These are phyloP conservation scores for Tricharina praecox DNA, from an alignment of 495 filamentous ascomycete genomes.

Conservation along the genomic window DNA sequence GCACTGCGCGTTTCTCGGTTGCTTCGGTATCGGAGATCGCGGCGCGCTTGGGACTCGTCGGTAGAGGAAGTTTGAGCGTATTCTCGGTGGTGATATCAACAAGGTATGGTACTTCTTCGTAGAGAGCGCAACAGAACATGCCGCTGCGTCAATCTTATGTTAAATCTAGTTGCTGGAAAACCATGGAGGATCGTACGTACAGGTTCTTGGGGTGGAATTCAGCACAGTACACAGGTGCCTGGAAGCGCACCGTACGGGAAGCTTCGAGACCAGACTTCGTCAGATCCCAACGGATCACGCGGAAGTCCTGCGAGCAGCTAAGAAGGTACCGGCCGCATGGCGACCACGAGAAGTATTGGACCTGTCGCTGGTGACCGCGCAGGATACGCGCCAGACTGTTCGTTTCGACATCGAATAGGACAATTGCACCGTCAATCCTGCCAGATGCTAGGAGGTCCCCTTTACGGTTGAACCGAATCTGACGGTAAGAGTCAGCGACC, in stretches of 20 bases:
- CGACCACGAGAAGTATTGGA: constrained; percentile 89
- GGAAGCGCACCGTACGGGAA: constrained; percentile 56
- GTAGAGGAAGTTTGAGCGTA: constrained; percentile 56
- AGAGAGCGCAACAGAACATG: constrained; percentile 63
- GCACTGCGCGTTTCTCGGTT: constrained; percentile 66
- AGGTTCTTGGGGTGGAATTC: constrained; percentile 85
- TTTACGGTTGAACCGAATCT: constrained; percentile 75
- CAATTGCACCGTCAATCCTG: constrained; percentile 77
- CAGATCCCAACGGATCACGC: constrained; percentile 86
- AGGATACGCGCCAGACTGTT: constrained; percentile 88
- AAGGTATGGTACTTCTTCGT: constrained; percentile 77
- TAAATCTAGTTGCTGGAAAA: constrained; percentile 3
- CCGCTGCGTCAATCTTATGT: constrained; percentile 11
- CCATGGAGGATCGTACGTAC: constrained; percentile 30
- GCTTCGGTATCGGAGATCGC: constrained; percentile 45
- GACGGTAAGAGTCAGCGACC: constrained; percentile 47
- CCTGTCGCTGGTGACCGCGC: constrained; percentile 74
- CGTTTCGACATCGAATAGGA: constrained; percentile 93
- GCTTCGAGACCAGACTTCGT: constrained; percentile 35
- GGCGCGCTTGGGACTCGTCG: constrained; percentile 60
- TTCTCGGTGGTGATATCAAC: constrained; percentile 54
- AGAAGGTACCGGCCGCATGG: constrained; percentile 81
- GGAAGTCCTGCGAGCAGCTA: constrained; percentile 88
- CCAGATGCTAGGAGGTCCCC: constrained; percentile 90
- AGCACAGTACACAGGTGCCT: constrained; percentile 84